Percentiles rank a stretch among this genome's conserved stretches.
phyloP scores from a whole-genome alignment of 306 rosid genomes.

The Quercus cerris region DNA sequence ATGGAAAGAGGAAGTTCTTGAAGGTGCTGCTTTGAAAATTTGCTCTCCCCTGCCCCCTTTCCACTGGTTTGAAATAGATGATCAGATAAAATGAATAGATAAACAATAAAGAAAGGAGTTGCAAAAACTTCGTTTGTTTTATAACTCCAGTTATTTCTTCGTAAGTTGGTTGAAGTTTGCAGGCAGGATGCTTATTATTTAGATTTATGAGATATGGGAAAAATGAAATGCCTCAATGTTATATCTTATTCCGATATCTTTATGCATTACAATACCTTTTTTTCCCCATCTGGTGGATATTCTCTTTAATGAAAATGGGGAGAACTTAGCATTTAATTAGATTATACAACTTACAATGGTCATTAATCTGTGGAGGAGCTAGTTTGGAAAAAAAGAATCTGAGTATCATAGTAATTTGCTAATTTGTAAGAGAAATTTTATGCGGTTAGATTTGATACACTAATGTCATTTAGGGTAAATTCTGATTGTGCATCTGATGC shows the following conservation, averaged over 20 bases:
- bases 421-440: not conserved
- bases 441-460: not conserved
- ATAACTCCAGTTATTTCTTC: not conserved
- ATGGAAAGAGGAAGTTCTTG: conserved; percentile 58
- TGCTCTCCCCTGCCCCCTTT: not conserved
- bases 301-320: not conserved
- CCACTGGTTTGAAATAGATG: not conserved
- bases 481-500: not conserved
- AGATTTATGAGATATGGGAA: not conserved
- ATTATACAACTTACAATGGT: not conserved
- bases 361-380: not conserved
- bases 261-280: not conserved
- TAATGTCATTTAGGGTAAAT: not conserved
- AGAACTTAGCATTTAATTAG: not conserved
- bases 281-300: not conserved
- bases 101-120: not conserved
- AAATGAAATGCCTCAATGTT: not conserved
- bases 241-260: not conserved
- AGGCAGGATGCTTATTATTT: not conserved
- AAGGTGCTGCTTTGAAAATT: conserved; percentile 56
- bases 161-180: not conserved
- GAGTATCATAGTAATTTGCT: not conserved
- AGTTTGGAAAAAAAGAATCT: not conserved
- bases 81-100: not conserved
- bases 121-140: not conserved